Base-by-base conservation (phyloP, 768 basidiomycete species). In the Boletus sp. region DNA sequence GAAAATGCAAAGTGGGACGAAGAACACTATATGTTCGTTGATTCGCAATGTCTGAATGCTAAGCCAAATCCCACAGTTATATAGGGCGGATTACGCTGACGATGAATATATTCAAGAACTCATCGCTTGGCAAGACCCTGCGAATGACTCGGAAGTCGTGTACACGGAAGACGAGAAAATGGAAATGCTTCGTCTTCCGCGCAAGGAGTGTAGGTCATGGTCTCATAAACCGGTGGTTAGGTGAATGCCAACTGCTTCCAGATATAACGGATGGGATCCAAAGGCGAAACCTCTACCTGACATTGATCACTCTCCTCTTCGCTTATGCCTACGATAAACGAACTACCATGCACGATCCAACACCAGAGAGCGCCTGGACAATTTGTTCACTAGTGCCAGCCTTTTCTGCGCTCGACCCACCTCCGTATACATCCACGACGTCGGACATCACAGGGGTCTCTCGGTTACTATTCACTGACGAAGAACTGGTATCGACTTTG, bases 291-390 rank as follows among this genome's bases (percentile, higher is more conserved):
- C 76, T 92, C 29, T 88, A 91, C 68, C 74, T 89, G 50, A 84
- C 84, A 0, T 77, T 93, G 33, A 65, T 86, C 52, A 82, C 84
- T 7, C 64, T 94, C 9, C 78, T 94, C 19, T 91, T 91, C 71
- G 78, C 89, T n/a, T 85, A 87, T 64, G 80, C 83, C 5, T 94
- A 94, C 67, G 91, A 94, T 57, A 77, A 80, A 47, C 84, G 90
- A 38, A 90, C 86, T 5, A 90, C 84, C 0, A 83, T 86, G 56
- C 76, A 78, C 45, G 91, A 94, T 56, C 83, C 90, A n/a, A 91
- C 88, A 3, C 79, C 89, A 7, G 92, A 94, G 70, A 93, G 91
- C 67, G 86, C 88, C 14, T 94, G 91, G 91, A 94, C 92, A 2
- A 77, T 94, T 50, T 79, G 83, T 59, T 77, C 73, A 30, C 77